Conservation (phyloP, 495 filamentous ascomycete genomes). For the Chlorociboria aeruginascens region DNA sequence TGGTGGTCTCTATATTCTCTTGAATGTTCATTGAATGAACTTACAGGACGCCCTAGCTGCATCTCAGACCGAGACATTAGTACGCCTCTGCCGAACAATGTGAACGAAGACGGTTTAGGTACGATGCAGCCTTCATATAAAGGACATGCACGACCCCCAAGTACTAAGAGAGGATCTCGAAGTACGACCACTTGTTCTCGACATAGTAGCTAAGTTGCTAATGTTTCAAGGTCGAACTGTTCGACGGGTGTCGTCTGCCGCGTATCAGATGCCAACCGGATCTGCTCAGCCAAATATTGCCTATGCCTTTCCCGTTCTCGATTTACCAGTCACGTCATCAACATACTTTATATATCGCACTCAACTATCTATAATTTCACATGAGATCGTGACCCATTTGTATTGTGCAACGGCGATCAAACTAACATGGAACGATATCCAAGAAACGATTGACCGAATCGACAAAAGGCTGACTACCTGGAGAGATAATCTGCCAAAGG, state of each 20-base stretch:
- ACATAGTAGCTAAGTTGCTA: not conserved
- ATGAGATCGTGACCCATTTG: slow-evolving; percentile 43
- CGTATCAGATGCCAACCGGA: slow-evolving; percentile 1
- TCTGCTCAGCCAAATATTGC: not conserved
- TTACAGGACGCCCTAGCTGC: slow-evolving; percentile 49
- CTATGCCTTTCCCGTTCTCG: not conserved
- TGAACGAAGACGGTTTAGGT: slow-evolving; percentile 36
- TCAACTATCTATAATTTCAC: slow-evolving; percentile 38
- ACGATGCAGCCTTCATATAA: slow-evolving; percentile 17
- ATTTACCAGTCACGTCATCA: slow-evolving; percentile 19
- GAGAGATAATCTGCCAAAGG: slow-evolving; percentile 35
- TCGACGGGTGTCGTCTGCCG: not conserved
- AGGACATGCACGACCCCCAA: not conserved
- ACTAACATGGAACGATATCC: slow-evolving; percentile 47
- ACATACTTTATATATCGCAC: slow-evolving; percentile 38
- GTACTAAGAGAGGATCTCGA: not conserved
- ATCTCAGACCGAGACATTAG: slow-evolving; percentile 42
- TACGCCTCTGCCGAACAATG: slow-evolving; percentile 41
- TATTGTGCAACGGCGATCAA: slow-evolving; percentile 44
- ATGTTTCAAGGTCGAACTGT: not conserved
- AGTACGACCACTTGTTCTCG: not conserved
- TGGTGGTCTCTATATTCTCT: slow-evolving; percentile 51
- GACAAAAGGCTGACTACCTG: slow-evolving; percentile 41
- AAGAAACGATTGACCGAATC: slow-evolving; percentile 41
- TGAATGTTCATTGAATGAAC: slow-evolving; percentile 42